Base-by-base conservation (phyloP, 305 asterid genomes). In the Solanum hybrid region DNA sequence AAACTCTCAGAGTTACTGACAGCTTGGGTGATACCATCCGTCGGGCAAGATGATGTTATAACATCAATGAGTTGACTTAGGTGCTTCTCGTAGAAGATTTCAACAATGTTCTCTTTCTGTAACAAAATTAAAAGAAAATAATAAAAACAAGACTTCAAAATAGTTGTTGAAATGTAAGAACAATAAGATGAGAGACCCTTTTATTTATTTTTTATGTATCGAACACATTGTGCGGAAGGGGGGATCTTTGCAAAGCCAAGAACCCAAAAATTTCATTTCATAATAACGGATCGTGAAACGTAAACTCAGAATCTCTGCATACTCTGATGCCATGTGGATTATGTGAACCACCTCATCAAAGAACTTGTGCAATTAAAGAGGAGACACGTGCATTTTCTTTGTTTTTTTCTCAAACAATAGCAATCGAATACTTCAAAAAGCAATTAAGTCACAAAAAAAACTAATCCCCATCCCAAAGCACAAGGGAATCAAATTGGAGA, bases 71-170 rank as follows among this genome's bases (percentile, higher is more conserved):
- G 89, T 87, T 95, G 97, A 89, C 89, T 93, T 93, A 98, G 90
- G 94, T 98, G 98, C 94, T 94, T 97, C 94, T 98, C 99, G 42
- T 96, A 96, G 96, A 98, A 98, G 88, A 96, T 91, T 88, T 98
- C 99, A 93, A 97, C 95, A 69, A 95, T 91, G 76, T 92, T 90
- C 89, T 97, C 99, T 90, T 93, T 96, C 99, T 98, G 99, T 93
- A 95, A 90, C 86, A 91, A 90, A 34, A 92, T 92, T 82, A 38
- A 85, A 77, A 91, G 72, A 82, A 45, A 31, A 82, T 0, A 82
- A 13, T 22, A 82, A 82, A 45, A 31, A 82, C 9, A 82, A 7
- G 35, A 82, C 10, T 17, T n/a, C 26, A 45, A 45, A 29, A 34
- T 80, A 40, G 69, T 4, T 38, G 86, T 80, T 14, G 14, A 80